phyloP scores from a whole-genome alignment of 805 yeast genomes.

The Danielia oregonensis region DNA sequence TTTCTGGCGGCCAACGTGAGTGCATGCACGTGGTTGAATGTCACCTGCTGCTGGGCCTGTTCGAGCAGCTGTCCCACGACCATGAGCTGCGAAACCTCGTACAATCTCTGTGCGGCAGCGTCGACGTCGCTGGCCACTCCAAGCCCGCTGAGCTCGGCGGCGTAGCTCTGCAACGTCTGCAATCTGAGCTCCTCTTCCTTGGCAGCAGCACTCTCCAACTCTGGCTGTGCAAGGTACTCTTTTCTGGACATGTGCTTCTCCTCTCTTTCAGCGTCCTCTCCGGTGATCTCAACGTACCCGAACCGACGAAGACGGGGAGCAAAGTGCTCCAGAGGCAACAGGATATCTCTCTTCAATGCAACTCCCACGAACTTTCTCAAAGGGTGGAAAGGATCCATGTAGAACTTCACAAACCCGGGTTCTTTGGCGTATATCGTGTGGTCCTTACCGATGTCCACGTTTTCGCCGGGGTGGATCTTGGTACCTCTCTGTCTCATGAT shows the following conservation, averaged over 20 bases:
- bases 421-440: constrained; percentile 89
- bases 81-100: constrained; percentile 43
- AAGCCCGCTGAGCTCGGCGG: constrained; percentile 19
- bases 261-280: constrained; percentile 55
- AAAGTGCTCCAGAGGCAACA: constrained; percentile 86
- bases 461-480: constrained; percentile 90
- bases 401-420: constrained; percentile 90
- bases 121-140: constrained; percentile 18
- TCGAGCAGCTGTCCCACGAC: constrained; percentile 53
- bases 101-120: constrained; percentile 50
- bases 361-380: constrained; percentile 87
- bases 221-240: constrained; percentile 55
- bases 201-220: constrained; percentile 35
- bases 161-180: constrained; percentile 14
- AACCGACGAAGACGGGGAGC: constrained; percentile 84
- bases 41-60: constrained; percentile 60
- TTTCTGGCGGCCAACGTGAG: constrained; percentile 37
- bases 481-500: constrained; percentile 95
- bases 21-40: constrained; percentile 46
- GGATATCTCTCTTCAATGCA: constrained; percentile 59
- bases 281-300: constrained; percentile 58
- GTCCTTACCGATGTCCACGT: constrained; percentile 85
- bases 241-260: constrained; percentile 62
- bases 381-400: constrained; percentile 95
- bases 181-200: constrained; percentile 40